Conservation (phyloP, 1,284 basidiomycete species). For the Waitea zeae region DNA sequence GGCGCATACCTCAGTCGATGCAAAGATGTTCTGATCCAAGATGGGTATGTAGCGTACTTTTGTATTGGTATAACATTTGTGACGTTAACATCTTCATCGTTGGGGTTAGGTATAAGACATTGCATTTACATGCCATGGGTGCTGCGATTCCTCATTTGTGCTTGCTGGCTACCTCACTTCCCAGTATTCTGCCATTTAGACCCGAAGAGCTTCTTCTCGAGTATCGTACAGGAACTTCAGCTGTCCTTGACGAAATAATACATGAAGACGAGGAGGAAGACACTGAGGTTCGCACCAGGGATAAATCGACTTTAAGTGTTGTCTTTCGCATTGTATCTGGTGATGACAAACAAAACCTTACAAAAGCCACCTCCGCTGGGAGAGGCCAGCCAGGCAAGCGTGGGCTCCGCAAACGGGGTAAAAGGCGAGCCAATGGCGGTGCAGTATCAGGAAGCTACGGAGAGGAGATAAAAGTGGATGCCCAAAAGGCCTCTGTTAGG, state of each 20-base stretch:
- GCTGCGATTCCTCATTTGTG: conserved; percentile 77
- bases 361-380: too few species aligned
- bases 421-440: too few species aligned
- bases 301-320: too few species aligned
- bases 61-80: neutral
- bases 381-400: too few species aligned
- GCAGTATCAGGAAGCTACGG: too few species aligned
- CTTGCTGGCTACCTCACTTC: conserved; percentile 53
- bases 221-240: conserved; percentile 56
- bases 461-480: too few species aligned
- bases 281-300: conserved; percentile 42
- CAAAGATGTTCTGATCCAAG: conserved; percentile 55
- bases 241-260: conserved; percentile 65
- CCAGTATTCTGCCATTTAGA: conserved; percentile 56
- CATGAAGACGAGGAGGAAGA: conserved; percentile 65
- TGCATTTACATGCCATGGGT: conserved; percentile 70
- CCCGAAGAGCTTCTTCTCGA: conserved; percentile 48
- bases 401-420: too few species aligned
- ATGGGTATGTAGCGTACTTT: conserved; percentile 36
- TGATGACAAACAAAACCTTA: too few species aligned
- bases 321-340: too few species aligned
- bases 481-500: too few species aligned
- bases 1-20: conserved; percentile 67
- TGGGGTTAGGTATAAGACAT: conserved; percentile 44
- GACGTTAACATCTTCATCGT: conserved; percentile 3